These are phyloP conservation scores for Clonostachys rosea DNA, from an alignment of 2,329 filamentous ascomycete genomes.

Conservation along the genomic window DNA sequence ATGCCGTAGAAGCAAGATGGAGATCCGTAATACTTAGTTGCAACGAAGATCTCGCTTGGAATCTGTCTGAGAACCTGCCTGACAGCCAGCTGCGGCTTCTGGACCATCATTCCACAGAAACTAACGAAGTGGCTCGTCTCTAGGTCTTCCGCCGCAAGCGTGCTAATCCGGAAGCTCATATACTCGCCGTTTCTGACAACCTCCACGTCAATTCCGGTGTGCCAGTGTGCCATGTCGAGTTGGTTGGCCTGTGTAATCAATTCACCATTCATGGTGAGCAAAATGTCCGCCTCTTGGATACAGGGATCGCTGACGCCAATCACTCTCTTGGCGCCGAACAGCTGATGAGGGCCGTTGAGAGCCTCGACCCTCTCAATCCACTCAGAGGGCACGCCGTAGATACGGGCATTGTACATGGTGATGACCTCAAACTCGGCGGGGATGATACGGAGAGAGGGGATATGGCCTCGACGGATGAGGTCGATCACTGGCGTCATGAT, in stretches of 20 bases:
- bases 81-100: slow-evolving; percentile 92
- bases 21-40: slow-evolving; percentile 75
- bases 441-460: slow-evolving; percentile 81
- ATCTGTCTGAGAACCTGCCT: slow-evolving; percentile 96
- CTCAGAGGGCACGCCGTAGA: slow-evolving; percentile 94
- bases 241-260: slow-evolving; percentile 91
- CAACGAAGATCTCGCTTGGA: slow-evolving; percentile 95
- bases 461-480: slow-evolving; percentile 74
- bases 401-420: slow-evolving; percentile 92
- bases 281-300: slow-evolving; percentile 79
- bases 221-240: slow-evolving; percentile 93
- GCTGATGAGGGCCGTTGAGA: slow-evolving; percentile 84
- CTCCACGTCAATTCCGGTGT: slow-evolving; percentile 75
- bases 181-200: slow-evolving; percentile 84
- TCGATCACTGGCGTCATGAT: slow-evolving; percentile 84
- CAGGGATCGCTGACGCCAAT: slow-evolving; percentile 50
- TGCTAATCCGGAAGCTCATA: slow-evolving; percentile 71
- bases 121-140: slow-evolving; percentile 90
- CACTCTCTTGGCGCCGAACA: slow-evolving; percentile 96
- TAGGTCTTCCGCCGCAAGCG: slow-evolving; percentile 81
- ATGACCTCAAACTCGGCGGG: slow-evolving; percentile 94
- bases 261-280: slow-evolving; percentile 85
- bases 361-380: slow-evolving; percentile 90
- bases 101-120: slow-evolving; percentile 92
- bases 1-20: slow-evolving; percentile 87